phyloP scores from a whole-genome alignment of 768 basidiomycete species.

The Hygrophorus russula region DNA sequence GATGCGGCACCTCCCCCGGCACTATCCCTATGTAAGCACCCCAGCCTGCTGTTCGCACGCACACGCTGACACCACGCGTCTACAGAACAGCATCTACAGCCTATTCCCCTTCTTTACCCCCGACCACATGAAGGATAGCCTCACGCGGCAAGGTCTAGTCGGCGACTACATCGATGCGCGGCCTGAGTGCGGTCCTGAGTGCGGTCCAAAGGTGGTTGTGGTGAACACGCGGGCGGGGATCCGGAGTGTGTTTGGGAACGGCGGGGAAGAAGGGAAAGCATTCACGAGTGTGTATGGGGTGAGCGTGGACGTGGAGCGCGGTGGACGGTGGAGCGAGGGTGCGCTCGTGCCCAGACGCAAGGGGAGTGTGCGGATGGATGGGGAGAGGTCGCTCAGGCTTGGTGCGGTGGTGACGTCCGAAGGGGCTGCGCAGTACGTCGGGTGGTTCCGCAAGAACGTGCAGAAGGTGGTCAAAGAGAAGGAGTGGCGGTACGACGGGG shows the following conservation, averaged over 20 bases:
- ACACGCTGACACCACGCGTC: conserved; percentile 18
- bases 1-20: conserved; percentile 31
- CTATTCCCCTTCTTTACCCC: conserved; percentile 64
- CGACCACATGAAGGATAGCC: conserved; percentile 20
- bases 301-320: conserved; percentile 5
- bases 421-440: too few relatives aligned
- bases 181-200: conserved; percentile 13
- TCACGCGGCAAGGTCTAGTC: conserved; percentile 18
- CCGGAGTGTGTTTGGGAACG: conserved; percentile 18
- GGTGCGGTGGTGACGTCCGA: too few relatives aligned
- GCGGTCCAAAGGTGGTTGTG: too few relatives aligned
- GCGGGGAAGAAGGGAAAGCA: conserved; percentile 8
- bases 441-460: too few relatives aligned
- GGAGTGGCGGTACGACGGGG: conserved; percentile 12
- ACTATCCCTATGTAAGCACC: conserved; percentile 24
- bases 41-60: too few relatives aligned
- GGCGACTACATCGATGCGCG: conserved; percentile 18
- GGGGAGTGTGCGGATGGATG: too few relatives aligned
- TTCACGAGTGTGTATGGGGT: conserved; percentile 22
- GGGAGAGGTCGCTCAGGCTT: too few relatives aligned
- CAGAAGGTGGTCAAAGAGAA: too few relatives aligned
- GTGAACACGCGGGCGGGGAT: conserved; percentile 22
- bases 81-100: conserved; percentile 40
- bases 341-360: too few relatives aligned
- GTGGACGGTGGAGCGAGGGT: too few relatives aligned